These are phyloP conservation scores for Monosporozyma yasuniensis DNA, from an alignment of 805 yeast genomes.

Conservation along the genomic window DNA sequence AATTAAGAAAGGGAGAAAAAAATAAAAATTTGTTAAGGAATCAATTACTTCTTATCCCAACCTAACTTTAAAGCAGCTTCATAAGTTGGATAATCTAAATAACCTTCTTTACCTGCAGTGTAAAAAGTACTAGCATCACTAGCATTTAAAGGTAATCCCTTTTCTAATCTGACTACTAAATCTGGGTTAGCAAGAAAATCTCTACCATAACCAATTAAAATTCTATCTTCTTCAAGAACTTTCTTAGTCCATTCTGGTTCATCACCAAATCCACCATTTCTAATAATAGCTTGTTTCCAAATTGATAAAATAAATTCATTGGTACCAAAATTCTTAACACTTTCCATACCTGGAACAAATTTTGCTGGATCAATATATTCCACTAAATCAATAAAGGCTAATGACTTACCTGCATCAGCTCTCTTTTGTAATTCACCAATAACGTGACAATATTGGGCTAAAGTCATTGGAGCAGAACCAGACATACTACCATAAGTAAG, in stretches of 20 bases:
- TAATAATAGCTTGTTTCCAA: constrained; percentile 37
- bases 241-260: constrained; percentile 11
- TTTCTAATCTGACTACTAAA: constrained; percentile 34
- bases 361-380: constrained; percentile 31
- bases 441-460: constrained; percentile 34
- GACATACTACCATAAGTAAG: constrained; percentile 32
- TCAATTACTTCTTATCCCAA: too few relatives aligned
- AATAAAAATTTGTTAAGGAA: too few relatives aligned
- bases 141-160: constrained; percentile 30
- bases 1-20: too few relatives aligned
- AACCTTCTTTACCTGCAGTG: constrained; percentile 29
- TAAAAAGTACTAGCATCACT: constrained; percentile 44
- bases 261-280: constrained; percentile 31
- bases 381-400: constrained; percentile 36
- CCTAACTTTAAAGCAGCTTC: not conserved
- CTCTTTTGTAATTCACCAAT: constrained; percentile 33
- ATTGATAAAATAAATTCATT: constrained; percentile 33
- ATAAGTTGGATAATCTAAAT: constrained; percentile 33
- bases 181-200: constrained; percentile 48
- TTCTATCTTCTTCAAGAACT: constrained; percentile 29
- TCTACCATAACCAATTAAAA: constrained; percentile 38
- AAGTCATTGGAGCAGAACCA: constrained; percentile 30
- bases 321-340: constrained; percentile 18
- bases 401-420: constrained; percentile 27
- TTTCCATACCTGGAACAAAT: constrained; percentile 7